These are phyloP conservation scores for Liquidambar formosana DNA, from an alignment of 164 flowering plant genomes.

Conservation along the genomic window DNA sequence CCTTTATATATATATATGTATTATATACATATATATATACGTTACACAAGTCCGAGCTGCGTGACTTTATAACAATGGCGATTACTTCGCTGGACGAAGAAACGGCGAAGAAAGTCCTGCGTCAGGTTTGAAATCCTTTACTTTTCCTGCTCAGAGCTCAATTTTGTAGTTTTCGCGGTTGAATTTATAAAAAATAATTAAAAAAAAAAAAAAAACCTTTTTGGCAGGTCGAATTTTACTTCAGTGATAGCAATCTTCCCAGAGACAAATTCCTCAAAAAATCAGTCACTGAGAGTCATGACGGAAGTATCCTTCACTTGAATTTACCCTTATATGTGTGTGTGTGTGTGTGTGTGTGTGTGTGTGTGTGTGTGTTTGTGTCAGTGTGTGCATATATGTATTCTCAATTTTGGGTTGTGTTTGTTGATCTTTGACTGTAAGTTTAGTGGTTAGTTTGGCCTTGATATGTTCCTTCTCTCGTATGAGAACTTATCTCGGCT, in stretches of 20 bases:
- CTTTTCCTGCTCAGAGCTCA: background rate
- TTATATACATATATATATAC: no score
- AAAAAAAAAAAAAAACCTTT: background rate
- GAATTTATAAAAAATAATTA: background rate
- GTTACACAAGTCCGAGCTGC: no score
- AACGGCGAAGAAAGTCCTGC: conserved; percentile 12
- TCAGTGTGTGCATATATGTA: background rate
- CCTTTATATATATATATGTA: no score
- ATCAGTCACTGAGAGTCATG: background rate
- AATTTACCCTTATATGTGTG: background rate
- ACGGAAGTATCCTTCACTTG: conserved; percentile 15
- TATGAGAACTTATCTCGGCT: conserved; percentile 14
- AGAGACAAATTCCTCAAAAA: conserved; percentile 15
- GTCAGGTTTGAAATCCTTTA: conserved; percentile 7
- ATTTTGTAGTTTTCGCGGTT: background rate
- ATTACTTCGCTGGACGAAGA: conserved; percentile 7
- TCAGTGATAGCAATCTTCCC: conserved; percentile 20
- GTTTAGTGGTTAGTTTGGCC: conserved; percentile 15
- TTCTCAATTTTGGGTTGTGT: background rate
- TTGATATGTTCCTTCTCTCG: conserved; percentile 21
- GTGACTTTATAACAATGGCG: conserved; percentile 4
- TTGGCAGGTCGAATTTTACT: conserved; percentile 19
- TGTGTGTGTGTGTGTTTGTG: no score
- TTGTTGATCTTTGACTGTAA: conserved; percentile 2
- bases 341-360: background rate